Conservation (phyloP, 2,329 filamentous ascomycete species). For the Epicoccum sorghinum region DNA sequence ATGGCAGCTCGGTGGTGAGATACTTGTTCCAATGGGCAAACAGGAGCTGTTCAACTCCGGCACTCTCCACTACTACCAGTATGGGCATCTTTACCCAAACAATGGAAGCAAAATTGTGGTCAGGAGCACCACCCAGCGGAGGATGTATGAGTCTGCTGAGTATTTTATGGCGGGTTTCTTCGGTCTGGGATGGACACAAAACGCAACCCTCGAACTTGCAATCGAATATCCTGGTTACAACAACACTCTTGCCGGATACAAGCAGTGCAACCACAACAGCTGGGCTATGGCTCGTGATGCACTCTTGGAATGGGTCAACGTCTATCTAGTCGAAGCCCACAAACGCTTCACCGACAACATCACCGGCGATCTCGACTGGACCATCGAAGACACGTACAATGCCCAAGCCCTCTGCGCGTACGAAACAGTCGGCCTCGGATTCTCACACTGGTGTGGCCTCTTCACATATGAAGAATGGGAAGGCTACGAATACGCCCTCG, state of each 20-base stretch:
- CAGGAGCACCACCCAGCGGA: conserved; percentile 75
- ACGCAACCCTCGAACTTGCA: conserved; percentile 73
- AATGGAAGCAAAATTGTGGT: conserved; percentile 74
- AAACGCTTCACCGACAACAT: conserved; percentile 63
- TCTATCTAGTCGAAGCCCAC: conserved; percentile 70
- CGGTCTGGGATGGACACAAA: conserved; percentile 73
- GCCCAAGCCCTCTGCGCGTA: conserved; percentile 79
- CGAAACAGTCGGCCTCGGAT: conserved; percentile 78
- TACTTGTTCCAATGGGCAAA: conserved; percentile 73
- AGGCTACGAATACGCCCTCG: conserved; percentile 73
- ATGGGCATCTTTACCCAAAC: conserved; percentile 70
- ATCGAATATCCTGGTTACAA: conserved; percentile 70
- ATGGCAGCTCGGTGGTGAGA: conserved; percentile 72
- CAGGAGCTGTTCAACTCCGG: conserved; percentile 76
- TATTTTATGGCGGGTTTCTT: conserved; percentile 83
- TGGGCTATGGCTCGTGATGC: conserved; percentile 57
- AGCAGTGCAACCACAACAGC: conserved; percentile 68
- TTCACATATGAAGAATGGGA: conserved; percentile 79
- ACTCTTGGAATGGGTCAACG: conserved; percentile 63
- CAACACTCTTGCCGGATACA: conserved; percentile 72
- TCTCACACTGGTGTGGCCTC: conserved; percentile 73
- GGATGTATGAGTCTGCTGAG: conserved; percentile 78
- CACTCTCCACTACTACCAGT: conserved; percentile 74
- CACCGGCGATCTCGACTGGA: conserved; percentile 43
- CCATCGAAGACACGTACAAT: conserved; percentile 53